Evolutionary conservation across 2,329 filamentous ascomycete species (phyloP), one percentile per base, ranked within the genome.

Genomic region (Boeremia exigua): DNA sequence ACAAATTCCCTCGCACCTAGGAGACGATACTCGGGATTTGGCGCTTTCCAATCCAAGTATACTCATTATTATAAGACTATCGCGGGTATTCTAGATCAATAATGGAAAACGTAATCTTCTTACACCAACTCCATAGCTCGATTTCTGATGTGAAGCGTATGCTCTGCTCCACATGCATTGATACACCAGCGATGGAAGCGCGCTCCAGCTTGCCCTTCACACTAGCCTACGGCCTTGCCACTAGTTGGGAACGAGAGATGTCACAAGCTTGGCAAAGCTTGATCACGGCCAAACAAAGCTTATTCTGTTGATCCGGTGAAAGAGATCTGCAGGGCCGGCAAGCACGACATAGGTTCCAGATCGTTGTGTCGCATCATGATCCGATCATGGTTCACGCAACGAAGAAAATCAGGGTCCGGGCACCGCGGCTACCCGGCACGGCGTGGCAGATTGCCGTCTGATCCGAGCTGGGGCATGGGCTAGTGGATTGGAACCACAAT

Each of bases 231-330:
- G 19, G 19, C 19, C 19, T 5, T 23, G 19, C 19, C 19, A 23
- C 19, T 23, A 23, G 19, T 5, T 23, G 6, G n/a, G 6, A 34
- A 15, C 15, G 10, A 7, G 10, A 15, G 6, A n/a, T 15, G 17
- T 11, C 9, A 38, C 36, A 54, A 48, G 51, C 51, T 54, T 54
- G 19, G 15, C 29, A 38, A 48, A 44, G 51, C 51, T 54, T 54
- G 23, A 34, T 9, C 14, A 14, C 32, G 15, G 12, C n/a, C 37
- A 43, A 8, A 4, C 6, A 45, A 54, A 54, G 45, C 44, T 48
- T 48, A 28, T 14, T 12, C 14, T 9, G 3, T 9, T 27, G 11
- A 19, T 33, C 33, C 38, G 28, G 38, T 48, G 45, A 48, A 48
- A 34, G 44, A 19, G 25, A 34, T 37, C 32, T 17, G n/a, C 47